Conservation (phyloP, 2,329 filamentous ascomycete genomes). For the Niveomyces coronatus region DNA sequence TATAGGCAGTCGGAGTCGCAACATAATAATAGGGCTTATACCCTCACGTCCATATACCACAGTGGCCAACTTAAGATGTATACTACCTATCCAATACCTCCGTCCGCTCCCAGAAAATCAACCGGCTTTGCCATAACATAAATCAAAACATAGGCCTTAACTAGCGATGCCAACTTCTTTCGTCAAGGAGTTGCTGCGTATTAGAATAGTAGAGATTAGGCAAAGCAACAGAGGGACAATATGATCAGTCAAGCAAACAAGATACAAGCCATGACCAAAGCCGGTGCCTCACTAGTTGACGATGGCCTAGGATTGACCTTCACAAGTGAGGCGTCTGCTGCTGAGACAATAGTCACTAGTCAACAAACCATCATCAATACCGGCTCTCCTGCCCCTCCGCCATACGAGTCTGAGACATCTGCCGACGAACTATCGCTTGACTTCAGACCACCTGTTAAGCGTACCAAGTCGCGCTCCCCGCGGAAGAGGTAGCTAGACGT, state of each 20-base stretch:
- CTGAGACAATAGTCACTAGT: too few species aligned
- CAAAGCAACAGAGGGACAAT: slow-evolving; percentile 25
- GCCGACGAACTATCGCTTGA: too few species aligned
- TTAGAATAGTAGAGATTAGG: slow-evolving; percentile 30
- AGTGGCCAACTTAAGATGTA: slow-evolving; percentile 26
- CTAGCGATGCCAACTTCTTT: slow-evolving; percentile 19
- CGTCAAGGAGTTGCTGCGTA: slow-evolving; percentile 25
- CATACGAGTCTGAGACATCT: too few species aligned
- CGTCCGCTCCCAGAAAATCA: slow-evolving; percentile 17
- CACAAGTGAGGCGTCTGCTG: neutral
- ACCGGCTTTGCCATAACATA: slow-evolving; percentile 31
- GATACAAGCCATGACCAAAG: neutral
- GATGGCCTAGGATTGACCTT: neutral
- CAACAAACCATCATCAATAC: too few species aligned
- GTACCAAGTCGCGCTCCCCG: too few species aligned
- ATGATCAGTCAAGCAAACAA: slow-evolving; percentile 23
- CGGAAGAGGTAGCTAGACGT: too few species aligned
- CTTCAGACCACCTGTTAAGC: too few species aligned
- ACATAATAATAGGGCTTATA: slow-evolving; percentile 29
- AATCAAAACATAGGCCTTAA: slow-evolving; percentile 20
- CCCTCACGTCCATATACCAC: slow-evolving; percentile 27
- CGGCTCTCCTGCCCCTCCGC: too few species aligned
- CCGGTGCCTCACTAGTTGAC: neutral
- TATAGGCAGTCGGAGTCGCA: slow-evolving; percentile 18
- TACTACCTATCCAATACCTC: slow-evolving; percentile 22